Evolutionary conservation across 495 filamentous ascomycete genomes (phyloP), one percentile per base, ranked within the genome.

Genomic region (Penicillium malachiteum): DNA sequence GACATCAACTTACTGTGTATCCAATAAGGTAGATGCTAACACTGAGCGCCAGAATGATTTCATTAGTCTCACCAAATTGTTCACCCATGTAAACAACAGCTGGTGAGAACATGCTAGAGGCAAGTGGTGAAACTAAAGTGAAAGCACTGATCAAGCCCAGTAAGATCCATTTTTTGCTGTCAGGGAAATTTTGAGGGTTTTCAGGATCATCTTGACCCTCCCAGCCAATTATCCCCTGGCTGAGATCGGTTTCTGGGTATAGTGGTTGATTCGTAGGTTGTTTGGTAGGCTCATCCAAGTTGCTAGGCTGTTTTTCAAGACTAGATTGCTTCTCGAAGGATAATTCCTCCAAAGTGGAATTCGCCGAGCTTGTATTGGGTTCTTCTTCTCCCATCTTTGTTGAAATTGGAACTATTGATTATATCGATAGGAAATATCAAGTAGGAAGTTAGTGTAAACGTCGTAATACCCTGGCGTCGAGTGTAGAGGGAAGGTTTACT

Each of bases 31-130:
- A 86, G 14, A 85, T 80, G 52, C 74, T 81, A 14, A 87, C 80
- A 41, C 70, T 74, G 47, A 86, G 76, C 0, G 80, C 66, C 1
- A 74, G 64, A 8, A 85, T 58, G 4, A 74, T 79, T 49, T 68
- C 52, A 57, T 80, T 78, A 0, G 67, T 75, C 14, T 87, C 85
- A 13, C 74, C 55, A 37, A 92, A 78, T 5, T 92, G 87, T 6
- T 39, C 46, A 38, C 73, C 70, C 43, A 89, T 78, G 6, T 74
- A 65, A 13, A 56, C 56, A 1, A 89, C 69, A 0, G 84, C 83
- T 0, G 90, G 90, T 5, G 89, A 83, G n/a, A 92, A 83, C 80
- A 92, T 91, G 40, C 83, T 84, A 12, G 83, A 87, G 1, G 84
- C 84, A 1, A 86, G 74, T 0, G 75, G 71, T 11, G 70, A 73